A percentile compares a stretch with the other conserved stretches of the same genome.
These are phyloP conservation scores for Fraxinus platypoda DNA, from an alignment of 305 asterid species.

Conservation along the genomic window DNA sequence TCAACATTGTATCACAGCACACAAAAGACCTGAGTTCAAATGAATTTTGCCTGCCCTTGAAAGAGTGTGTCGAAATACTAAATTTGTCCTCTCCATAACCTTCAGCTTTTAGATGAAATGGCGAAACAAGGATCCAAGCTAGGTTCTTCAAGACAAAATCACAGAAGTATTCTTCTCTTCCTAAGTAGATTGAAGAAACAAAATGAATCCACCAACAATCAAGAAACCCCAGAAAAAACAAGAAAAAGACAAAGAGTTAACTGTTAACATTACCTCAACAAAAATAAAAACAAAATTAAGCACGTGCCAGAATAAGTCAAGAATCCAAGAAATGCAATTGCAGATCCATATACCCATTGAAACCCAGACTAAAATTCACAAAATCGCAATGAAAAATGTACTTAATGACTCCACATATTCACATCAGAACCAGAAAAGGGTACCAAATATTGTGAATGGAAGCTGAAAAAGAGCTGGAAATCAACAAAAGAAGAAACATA, in stretches of 20 bases:
- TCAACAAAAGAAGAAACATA: not conserved
- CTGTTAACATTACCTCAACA: not conserved
- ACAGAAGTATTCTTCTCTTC: not conserved
- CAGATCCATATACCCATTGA: conserved; percentile 7
- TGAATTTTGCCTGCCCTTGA: not conserved
- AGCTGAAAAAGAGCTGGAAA: not conserved
- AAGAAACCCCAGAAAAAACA: not conserved
- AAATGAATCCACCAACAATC: not conserved
- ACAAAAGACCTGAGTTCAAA: not conserved
- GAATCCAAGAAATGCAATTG: conserved; percentile 7
- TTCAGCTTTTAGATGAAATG: not conserved
- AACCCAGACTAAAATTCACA: not conserved
- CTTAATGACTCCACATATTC: conserved; percentile 7
- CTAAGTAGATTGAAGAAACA: not conserved
- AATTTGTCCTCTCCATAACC: not conserved
- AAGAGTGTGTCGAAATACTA: not conserved
- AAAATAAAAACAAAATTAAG: not conserved
- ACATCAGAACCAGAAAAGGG: not conserved
- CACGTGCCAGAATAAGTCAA: not conserved
- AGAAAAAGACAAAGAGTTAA: not conserved
- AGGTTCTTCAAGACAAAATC: not conserved
- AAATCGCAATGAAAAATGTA: conserved; percentile 12
- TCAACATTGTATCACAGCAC: not conserved
- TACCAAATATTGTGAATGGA: not conserved
- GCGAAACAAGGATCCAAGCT: not conserved